Conservation (phyloP, 257 asterid species). For the Solanum etuberosum region DNA sequence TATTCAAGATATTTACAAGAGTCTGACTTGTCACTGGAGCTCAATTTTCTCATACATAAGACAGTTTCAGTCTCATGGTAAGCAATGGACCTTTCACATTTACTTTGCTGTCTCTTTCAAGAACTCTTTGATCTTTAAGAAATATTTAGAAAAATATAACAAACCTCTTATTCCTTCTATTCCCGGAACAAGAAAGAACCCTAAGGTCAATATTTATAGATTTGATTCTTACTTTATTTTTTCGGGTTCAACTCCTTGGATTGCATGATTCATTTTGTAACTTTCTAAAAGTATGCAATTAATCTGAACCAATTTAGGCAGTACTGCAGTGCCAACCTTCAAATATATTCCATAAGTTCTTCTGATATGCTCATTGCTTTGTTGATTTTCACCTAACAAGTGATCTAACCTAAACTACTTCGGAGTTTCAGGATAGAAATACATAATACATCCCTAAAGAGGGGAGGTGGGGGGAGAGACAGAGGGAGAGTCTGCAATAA, state of each 20-base stretch:
- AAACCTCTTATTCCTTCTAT: background rate
- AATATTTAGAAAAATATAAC: background rate
- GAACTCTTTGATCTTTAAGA: background rate
- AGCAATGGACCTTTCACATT: background rate
- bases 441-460: background rate
- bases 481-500: background rate
- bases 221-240: background rate
- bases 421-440: background rate
- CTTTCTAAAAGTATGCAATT: background rate
- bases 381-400: background rate
- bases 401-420: background rate
- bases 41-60: background rate
- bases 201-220: background rate
- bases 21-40: background rate
- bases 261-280: background rate
- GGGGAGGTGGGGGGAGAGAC: background rate
- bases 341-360: background rate
- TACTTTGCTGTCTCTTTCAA: background rate
- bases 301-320: background rate
- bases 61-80: background rate
- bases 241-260: background rate
- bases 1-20: background rate
- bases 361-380: background rate
- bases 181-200: background rate
- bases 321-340: background rate